A percentile compares a stretch with the other conserved stretches of the same genome.
Evolutionary conservation across 805 yeast species (phyloP).

Genomic region (Pichia scutulata): DNA sequence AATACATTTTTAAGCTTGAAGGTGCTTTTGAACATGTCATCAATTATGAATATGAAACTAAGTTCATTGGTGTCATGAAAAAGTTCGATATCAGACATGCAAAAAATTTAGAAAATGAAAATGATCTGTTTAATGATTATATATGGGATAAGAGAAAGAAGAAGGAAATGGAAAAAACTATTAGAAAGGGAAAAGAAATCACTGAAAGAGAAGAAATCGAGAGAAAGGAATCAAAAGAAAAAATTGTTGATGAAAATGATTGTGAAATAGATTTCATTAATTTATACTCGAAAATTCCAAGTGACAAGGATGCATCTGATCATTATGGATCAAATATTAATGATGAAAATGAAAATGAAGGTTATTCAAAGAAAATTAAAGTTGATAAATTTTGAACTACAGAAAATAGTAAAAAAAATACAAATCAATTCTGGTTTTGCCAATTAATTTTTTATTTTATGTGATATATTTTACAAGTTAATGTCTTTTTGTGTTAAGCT

Average conservation of each 20-base stretch:
- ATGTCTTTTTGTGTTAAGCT: too few relatives aligned
- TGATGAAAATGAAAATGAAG: not conserved
- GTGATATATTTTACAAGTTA: too few relatives aligned
- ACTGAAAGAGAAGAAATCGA: not conserved
- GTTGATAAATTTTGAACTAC: not conserved
- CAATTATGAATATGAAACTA: not conserved
- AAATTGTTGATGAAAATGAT: not conserved
- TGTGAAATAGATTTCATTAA: not conserved
- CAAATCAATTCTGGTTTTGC: not conserved
- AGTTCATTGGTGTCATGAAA: not conserved
- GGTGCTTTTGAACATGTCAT: not conserved
- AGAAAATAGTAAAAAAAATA: too few relatives aligned
- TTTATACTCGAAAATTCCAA: not conserved
- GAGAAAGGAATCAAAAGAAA: not conserved
- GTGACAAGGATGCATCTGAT: not conserved
- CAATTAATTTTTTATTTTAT: too few relatives aligned
- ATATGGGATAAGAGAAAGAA: not conserved
- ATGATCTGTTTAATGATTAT: not conserved
- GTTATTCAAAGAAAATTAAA: not conserved
- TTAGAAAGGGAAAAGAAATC: not conserved
- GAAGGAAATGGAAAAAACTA: not conserved
- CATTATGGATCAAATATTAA: not conserved
- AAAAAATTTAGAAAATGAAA: not conserved
- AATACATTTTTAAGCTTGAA: not conserved
- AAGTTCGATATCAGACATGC: not conserved